These are phyloP conservation scores for Ceratocystis harringtonii DNA, from an alignment of 2,329 filamentous ascomycete species.

Conservation along the genomic window DNA sequence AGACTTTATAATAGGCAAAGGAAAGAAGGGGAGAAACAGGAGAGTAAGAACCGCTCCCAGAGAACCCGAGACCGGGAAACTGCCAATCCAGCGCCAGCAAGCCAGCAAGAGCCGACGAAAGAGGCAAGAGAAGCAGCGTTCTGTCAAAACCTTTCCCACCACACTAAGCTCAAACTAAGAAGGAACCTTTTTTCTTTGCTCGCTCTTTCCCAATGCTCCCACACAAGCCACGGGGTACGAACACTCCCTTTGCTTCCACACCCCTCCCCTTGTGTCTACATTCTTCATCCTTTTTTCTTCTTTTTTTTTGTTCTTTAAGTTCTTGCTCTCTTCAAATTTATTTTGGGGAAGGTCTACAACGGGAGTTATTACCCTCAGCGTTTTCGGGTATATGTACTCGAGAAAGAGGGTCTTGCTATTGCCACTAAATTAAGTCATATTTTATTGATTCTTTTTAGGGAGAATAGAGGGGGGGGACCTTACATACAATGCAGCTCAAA, in stretches of 20 bases:
- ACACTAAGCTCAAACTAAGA: neutral
- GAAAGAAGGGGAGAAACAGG: neutral
- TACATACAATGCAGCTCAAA: neutral
- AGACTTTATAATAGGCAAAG: slow-evolving; percentile 3
- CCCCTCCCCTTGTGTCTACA: neutral
- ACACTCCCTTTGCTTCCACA: neutral
- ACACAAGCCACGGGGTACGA: neutral
- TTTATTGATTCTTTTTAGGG: neutral
- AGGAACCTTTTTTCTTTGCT: neutral
- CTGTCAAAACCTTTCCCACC: neutral
- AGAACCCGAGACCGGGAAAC: neutral
- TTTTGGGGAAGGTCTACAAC: neutral
- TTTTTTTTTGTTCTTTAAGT: neutral
- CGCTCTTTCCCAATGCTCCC: neutral
- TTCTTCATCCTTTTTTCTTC: neutral
- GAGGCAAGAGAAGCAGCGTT: neutral
- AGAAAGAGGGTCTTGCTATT: neutral
- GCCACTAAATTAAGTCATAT: neutral
- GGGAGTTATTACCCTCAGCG: neutral
- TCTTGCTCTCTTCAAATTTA: neutral
- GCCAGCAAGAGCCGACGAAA: neutral
- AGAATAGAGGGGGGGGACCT: too few relatives aligned
- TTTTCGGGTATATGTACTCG: neutral
- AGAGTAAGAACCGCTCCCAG: neutral
- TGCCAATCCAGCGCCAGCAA: neutral